Conservation (phyloP, 1,139 yeast species). For the Debaryomyces singareniensis region DNA sequence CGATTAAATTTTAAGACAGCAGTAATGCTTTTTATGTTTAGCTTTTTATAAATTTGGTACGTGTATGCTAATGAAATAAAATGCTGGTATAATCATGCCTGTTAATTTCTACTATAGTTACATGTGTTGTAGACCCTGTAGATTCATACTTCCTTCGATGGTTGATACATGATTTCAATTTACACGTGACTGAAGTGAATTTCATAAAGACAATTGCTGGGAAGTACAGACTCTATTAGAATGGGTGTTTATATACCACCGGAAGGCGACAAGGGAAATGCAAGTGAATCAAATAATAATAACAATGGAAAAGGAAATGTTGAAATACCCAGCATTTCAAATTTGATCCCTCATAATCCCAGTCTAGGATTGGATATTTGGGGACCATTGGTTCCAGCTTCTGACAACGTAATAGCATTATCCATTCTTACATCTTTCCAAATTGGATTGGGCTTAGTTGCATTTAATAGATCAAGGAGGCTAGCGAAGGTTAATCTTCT, state of each 20-base stretch:
- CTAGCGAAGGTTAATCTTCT: constrained; percentile 10
- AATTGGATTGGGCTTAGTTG: constrained; percentile 28
- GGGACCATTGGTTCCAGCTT: constrained; percentile 63
- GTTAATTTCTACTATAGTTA: too few relatives aligned
- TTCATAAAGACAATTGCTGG: too few relatives aligned
- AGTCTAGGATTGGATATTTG: constrained; percentile 50
- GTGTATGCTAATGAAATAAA: too few relatives aligned
- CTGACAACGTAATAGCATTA: constrained; percentile 48
- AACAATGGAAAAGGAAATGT: constrained; percentile 8
- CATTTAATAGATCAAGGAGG: constrained; percentile 17
- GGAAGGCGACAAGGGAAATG: too few relatives aligned
- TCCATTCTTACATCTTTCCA: constrained; percentile 44
- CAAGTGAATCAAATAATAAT: constrained; percentile 6
- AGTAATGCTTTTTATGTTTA: too few relatives aligned
- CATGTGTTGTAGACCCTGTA: too few relatives aligned
- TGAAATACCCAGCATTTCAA: constrained; percentile 17
- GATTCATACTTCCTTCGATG: too few relatives aligned
- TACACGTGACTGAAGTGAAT: too few relatives aligned
- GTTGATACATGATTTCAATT: too few relatives aligned
- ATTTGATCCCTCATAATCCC: constrained; percentile 36
- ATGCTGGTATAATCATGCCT: too few relatives aligned
- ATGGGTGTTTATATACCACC: constrained; percentile 33
- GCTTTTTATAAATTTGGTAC: too few relatives aligned
- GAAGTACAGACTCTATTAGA: background rate
- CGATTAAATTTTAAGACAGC: too few relatives aligned